Percentiles rank a stretch among this genome's conserved stretches.
Conservation (phyloP, 257 asterid species). For the Solanum appendiculatum region DNA sequence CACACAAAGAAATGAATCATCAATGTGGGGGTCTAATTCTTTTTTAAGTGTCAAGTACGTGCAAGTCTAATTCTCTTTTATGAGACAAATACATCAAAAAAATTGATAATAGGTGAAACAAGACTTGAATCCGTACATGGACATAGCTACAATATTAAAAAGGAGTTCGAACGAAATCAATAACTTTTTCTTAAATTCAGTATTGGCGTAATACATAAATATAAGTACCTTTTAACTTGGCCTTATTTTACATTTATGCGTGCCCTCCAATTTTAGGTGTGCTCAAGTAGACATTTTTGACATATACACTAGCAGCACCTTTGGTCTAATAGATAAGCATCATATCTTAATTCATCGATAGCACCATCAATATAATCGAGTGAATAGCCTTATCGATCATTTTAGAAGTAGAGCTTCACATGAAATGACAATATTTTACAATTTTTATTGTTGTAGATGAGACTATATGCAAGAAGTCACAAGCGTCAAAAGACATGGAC, state of each 20-base stretch:
- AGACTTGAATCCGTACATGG: not conserved
- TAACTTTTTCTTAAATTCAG: not conserved
- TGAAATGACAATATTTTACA: not conserved
- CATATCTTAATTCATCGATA: not conserved
- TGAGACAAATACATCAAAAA: not conserved
- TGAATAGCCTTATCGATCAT: not conserved
- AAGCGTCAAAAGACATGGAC: slow-evolving; percentile 1
- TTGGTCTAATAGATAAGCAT: not conserved
- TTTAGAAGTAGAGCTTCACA: not conserved
- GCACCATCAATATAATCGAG: not conserved
- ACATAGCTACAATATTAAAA: not conserved
- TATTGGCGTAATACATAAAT: not conserved
- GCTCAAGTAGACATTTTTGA: not conserved
- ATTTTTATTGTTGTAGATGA: slow-evolving; percentile 3
- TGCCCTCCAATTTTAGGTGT: too few species aligned
- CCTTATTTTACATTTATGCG: too few species aligned
- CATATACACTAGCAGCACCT: not conserved
- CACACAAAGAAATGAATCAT: not conserved
- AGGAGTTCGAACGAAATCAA: not conserved
- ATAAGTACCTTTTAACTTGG: too few species aligned
- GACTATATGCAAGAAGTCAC: slow-evolving; percentile 8
- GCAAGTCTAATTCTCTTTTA: not conserved
- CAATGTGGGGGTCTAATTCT: not conserved
- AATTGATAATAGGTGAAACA: not conserved
- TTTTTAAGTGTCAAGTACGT: not conserved